Evolutionary conservation across 768 basidiomycete species (phyloP), one percentile per base, ranked within the genome.

Genomic region (Suillus brevipes): DNA sequence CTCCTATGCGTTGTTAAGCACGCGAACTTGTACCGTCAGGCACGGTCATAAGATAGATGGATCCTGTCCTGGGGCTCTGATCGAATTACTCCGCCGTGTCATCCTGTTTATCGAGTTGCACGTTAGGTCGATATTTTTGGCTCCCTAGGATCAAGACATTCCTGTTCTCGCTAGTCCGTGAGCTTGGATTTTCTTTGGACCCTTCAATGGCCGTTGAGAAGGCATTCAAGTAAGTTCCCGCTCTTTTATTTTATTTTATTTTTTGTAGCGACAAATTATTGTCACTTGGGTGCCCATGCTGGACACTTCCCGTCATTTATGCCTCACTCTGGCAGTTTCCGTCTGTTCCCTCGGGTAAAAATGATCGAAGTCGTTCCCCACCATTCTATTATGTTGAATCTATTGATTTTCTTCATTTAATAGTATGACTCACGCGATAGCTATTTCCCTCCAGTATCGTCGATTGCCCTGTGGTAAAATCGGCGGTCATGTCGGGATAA

Each of bases 111-210:
- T 59, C 20, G 23, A 37, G 65, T 47, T 53, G 16, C 12, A 52
- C 38, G 45, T 14, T 52, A 16, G 65, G 31, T 63, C 72, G 68
- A 69, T 70, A 67, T 70, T 68, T 72, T 71, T 56, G 69, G 59
- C 43, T 70, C 67, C 53, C 34, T 71, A 88, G 86, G 78, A 87
- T 89, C 74, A 88, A 88, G 73, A 80, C 84, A 43, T 87, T 88
- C 70, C 76, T 88, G 66, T 87, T 80, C 74, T 82, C 84, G 53
- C 80, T 89, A 57, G 60, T 88, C 56, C 81, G 82, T 69, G 86
- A 88, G 76, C 75, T 87, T 61, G 83, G 84, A 70, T 85, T 87
- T 77, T 74, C 80, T 56, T 78, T 83, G 25, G 84, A 85, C 70
- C 79, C 82, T 31, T 73, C 78, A 61, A 74, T 85, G 68, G 81